A percentile compares a stretch with the other conserved stretches of the same genome.
These are phyloP conservation scores for Saccharum officinarum DNA, from an alignment of 176 grass and related monocot species.

Conservation along the genomic window DNA sequence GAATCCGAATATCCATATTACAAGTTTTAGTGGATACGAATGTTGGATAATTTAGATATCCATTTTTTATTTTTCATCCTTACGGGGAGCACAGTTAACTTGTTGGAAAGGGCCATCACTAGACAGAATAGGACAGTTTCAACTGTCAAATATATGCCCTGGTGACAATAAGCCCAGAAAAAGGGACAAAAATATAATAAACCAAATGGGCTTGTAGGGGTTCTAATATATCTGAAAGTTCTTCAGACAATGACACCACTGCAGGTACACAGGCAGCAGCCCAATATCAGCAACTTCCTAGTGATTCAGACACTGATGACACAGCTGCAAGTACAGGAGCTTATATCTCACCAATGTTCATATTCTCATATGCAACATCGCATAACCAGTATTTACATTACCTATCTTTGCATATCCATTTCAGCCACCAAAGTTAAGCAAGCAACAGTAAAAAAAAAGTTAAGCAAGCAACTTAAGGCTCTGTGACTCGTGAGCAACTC, in stretches of 20 bases:
- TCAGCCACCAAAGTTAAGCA: conserved; percentile 7
- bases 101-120: too few relatives aligned
- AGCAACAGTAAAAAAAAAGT: neutral
- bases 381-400: neutral
- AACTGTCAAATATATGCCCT: too few relatives aligned
- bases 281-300: neutral
- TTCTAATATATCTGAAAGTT: neutral
- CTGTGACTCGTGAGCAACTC: conserved; percentile 11
- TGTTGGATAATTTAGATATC: too few relatives aligned
- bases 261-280: neutral
- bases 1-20: too few relatives aligned
- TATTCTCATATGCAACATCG: neutral
- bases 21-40: too few relatives aligned
- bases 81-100: too few relatives aligned
- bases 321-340: neutral
- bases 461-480: conserved; percentile 12
- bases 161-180: too few relatives aligned
- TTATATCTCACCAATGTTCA: neutral
- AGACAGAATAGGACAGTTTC: too few relatives aligned
- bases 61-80: too few relatives aligned
- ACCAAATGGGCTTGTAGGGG: too few relatives aligned
- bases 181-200: too few relatives aligned
- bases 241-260: neutral
- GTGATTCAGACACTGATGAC: neutral
- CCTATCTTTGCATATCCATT: neutral